phyloP scores from a whole-genome alignment of 768 basidiomycete species.

The Pilatotrama ljubarskyi region DNA sequence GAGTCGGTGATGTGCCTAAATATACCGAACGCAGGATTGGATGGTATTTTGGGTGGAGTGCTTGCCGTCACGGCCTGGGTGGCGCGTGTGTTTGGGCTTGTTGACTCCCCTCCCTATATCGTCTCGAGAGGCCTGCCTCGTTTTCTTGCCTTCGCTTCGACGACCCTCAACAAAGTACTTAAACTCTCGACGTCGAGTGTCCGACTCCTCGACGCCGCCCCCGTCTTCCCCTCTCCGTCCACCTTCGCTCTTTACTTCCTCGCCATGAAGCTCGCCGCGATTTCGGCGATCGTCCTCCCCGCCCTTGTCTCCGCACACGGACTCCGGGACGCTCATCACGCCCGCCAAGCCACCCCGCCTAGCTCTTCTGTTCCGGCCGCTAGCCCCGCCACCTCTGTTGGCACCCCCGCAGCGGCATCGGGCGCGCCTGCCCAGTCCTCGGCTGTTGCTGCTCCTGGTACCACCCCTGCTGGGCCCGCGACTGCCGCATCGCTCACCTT shows the following conservation, averaged over 20 bases:
- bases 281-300: constrained; percentile 37
- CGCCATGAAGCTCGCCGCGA: constrained; percentile 34
- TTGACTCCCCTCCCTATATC: constrained; percentile 3
- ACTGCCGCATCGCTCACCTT: constrained; percentile 29
- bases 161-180: background rate
- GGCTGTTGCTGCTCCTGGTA: constrained; percentile 24
- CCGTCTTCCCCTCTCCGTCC: background rate
- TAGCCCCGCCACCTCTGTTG: constrained; percentile 22
- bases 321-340: constrained; percentile 20
- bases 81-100: constrained; percentile 17
- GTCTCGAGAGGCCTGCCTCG: background rate
- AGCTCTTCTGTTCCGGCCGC: constrained; percentile 9
- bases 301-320: constrained; percentile 43
- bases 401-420: constrained; percentile 22
- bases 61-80: constrained; percentile 6
- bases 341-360: constrained; percentile 29
- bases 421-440: constrained; percentile 12
- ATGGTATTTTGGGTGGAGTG: constrained; percentile 17
- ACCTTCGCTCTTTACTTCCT: constrained; percentile 11
- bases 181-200: constrained; percentile 1
- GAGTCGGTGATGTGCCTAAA: constrained; percentile 9
- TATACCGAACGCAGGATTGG: constrained; percentile 12
- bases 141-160: background rate
- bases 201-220: constrained; percentile 15
- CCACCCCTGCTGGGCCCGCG: constrained; percentile 1